These are phyloP conservation scores for Excoecaria agallocha DNA, from an alignment of 345 rosid genomes.

Conservation along the genomic window DNA sequence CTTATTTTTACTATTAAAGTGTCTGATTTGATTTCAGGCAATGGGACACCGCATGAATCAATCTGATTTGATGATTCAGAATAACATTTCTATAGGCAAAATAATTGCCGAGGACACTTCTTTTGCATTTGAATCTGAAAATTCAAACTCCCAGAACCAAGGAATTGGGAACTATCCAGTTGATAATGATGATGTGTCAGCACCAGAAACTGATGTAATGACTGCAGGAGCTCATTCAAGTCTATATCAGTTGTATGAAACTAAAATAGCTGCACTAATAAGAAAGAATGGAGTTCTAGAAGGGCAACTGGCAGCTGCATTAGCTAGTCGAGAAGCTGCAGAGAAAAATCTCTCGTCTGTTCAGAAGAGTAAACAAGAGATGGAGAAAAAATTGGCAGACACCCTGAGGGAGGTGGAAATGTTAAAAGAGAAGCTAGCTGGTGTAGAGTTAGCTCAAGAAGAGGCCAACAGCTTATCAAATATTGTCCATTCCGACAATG, in stretches of 20 bases:
- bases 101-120: slow-evolving; percentile 47
- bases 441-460: slow-evolving; percentile 77
- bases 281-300: slow-evolving; percentile 72
- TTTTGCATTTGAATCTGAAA: slow-evolving; percentile 44
- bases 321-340: slow-evolving; percentile 60
- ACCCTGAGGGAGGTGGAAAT: slow-evolving; percentile 72
- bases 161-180: slow-evolving; percentile 41
- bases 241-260: slow-evolving; percentile 68
- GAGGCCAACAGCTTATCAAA: slow-evolving; percentile 83
- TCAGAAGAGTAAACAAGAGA: slow-evolving; percentile 71
- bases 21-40: slow-evolving; percentile 44
- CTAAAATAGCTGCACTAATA: slow-evolving; percentile 63
- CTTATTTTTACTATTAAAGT: slow-evolving; percentile 1
- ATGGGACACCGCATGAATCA: slow-evolving; percentile 39
- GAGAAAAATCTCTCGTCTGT: slow-evolving; percentile 73
- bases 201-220: slow-evolving; percentile 45
- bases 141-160: slow-evolving; percentile 32
- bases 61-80: slow-evolving; percentile 30
- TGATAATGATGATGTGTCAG: slow-evolving; percentile 42
- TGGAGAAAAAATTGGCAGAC: slow-evolving; percentile 67
- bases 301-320: slow-evolving; percentile 72
- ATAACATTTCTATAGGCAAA: slow-evolving; percentile 41
- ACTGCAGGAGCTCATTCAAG: slow-evolving; percentile 53
- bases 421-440: slow-evolving; percentile 77
- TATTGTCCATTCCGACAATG: slow-evolving; percentile 90